These are phyloP conservation scores for Physaria fendleri DNA, from an alignment of 345 rosid species.

Conservation along the genomic window DNA sequence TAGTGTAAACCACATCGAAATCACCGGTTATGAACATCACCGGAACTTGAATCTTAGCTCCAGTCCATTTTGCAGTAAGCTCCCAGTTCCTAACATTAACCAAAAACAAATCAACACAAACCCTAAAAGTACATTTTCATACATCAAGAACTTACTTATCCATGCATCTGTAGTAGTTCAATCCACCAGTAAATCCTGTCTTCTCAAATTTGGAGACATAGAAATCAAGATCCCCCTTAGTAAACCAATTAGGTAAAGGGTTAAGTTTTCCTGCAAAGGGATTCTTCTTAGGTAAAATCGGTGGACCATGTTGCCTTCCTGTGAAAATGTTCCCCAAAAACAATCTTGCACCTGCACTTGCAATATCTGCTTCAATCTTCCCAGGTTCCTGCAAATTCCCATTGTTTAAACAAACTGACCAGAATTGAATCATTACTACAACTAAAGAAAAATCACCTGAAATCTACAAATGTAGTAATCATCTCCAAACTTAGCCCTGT, in stretches of 20 bases:
- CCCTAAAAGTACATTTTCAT: background rate
- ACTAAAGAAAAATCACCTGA: constrained; percentile 40
- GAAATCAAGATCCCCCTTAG: constrained; percentile 55
- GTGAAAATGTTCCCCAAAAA: constrained; percentile 39
- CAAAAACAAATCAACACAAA: background rate
- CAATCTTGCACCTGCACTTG: constrained; percentile 28
- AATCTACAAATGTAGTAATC: constrained; percentile 85
- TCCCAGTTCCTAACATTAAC: constrained; percentile 61
- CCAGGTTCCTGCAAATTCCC: constrained; percentile 45
- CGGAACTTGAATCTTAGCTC: constrained; percentile 47
- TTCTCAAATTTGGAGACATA: constrained; percentile 36
- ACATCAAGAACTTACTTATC: constrained; percentile 41
- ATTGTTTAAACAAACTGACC: background rate
- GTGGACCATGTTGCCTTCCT: constrained; percentile 41
- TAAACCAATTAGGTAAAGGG: constrained; percentile 56
- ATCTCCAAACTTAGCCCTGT: constrained; percentile 57
- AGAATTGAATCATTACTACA: no score
- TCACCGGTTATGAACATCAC: constrained; percentile 64
- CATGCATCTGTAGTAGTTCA: constrained; percentile 77
- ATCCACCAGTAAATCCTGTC: constrained; percentile 61
- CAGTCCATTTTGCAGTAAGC: constrained; percentile 60
- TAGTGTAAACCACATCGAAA: constrained; percentile 52
- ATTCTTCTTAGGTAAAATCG: constrained; percentile 42
- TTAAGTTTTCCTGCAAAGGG: constrained; percentile 24
- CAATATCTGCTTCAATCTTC: constrained; percentile 50